Conservation (phyloP, 805 yeast genomes). For the Saturnispora zaruensis region DNA sequence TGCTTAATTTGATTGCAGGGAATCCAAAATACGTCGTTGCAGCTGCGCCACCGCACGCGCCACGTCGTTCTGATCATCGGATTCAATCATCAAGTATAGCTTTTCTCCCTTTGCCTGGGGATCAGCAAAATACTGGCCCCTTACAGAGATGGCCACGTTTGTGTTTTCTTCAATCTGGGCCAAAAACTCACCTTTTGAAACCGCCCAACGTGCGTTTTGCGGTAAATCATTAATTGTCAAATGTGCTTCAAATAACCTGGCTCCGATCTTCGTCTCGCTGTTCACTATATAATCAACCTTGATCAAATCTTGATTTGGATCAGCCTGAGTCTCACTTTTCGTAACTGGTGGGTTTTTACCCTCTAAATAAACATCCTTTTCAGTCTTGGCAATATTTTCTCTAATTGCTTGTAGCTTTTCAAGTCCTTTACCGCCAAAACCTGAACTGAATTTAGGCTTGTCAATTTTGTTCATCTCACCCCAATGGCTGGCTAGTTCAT, state of each 20-base stretch:
- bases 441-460: constrained; percentile 52
- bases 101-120: constrained; percentile 61
- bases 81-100: constrained; percentile 71
- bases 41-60: constrained; percentile 42
- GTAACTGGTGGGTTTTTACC: not conserved
- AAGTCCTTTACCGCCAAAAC: constrained; percentile 91
- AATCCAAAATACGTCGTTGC: constrained; percentile 3
- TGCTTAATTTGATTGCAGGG: constrained; percentile 2
- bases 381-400: constrained; percentile 40
- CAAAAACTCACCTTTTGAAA: constrained; percentile 58
- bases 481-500: constrained; percentile 45
- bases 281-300: constrained; percentile 7
- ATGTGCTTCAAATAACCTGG: constrained; percentile 7
- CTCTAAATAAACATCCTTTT: constrained; percentile 17
- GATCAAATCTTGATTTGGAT: not conserved
- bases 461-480: constrained; percentile 57
- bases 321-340: not conserved
- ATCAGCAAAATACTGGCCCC: constrained; percentile 58
- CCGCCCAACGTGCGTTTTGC: constrained; percentile 68
- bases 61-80: constrained; percentile 52
- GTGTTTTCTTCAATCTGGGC: constrained; percentile 61
- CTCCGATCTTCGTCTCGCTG: constrained; percentile 4
- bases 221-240: constrained; percentile 81
- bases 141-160: constrained; percentile 68
- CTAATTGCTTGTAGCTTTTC: constrained; percentile 64